Base-by-base conservation (phyloP, 371 early-diverging fungal species). In the Mortierella sp. region DNA sequence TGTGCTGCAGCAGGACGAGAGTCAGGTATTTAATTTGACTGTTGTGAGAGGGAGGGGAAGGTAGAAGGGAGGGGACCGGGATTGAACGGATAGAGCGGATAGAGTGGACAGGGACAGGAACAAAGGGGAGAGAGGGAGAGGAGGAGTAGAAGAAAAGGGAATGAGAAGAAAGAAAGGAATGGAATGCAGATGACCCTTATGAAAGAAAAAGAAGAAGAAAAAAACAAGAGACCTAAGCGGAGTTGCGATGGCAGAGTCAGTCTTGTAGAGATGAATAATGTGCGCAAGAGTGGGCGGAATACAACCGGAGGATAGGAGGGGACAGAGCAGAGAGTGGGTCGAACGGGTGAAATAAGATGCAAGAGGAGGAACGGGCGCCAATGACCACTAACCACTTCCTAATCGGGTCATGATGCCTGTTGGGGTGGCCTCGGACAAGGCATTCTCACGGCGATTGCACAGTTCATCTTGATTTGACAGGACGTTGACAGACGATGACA, bases 321-420 rank as follows among this genome's bases (percentile, higher is more conserved):
- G n/a, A n/a, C n/a, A n/a, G 57, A 21, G 6, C 16, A 48, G 13
- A 48, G 3, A 14, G n/a, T 63, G 34, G 60, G 60, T 60, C 60
- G 6, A 38, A 65, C 65, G 65, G 65, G 38, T 38, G 65, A 65
- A 65, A 58, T 28, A 50, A 38, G 42, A 38, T n/a, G 48, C 2
- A 13, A 48, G 13, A 44, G 45, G 11, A n/a, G n/a, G n/a, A n/a
- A n/a, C n/a, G 13, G 31, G 63, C 16, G 31, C 34, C 14, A 16
- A 14, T 31, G 34, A 21, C 42, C 68, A 24, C 34, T 21, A 11
- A 24, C 34, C 10, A 11, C 24, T 55, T 55, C 55, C 68, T 38
- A 21, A 65, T 65, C 68, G 68, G 68, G 68, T 65, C 68, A 65
- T 38, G 42, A 38, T n/a, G n/a, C n/a, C n/a, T n/a, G n/a, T n/a